Percentiles rank a stretch among this genome's conserved stretches.
phyloP scores from a whole-genome alignment of 2,329 filamentous ascomycete genomes.

The Teratosphaeria destructans region DNA sequence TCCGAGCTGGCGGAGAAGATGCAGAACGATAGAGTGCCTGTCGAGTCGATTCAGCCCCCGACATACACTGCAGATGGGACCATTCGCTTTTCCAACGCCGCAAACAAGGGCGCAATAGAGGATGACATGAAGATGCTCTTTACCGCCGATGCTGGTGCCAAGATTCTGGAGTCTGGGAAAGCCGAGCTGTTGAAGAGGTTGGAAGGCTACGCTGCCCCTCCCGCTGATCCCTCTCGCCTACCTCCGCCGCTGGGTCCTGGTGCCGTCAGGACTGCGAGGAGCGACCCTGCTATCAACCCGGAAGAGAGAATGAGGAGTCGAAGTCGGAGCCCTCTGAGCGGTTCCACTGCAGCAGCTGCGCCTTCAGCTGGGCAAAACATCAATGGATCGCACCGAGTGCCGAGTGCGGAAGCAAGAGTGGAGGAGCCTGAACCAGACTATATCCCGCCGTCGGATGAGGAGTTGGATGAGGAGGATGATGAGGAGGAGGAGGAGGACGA shows the following conservation, averaged over 20 bases:
- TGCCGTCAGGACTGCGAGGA: neutral
- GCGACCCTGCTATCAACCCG: neutral
- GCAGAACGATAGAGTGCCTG: neutral
- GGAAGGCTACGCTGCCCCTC: conserved; percentile 32
- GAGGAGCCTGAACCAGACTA: neutral
- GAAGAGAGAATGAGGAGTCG: conserved; percentile 13
- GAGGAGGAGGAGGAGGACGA: conserved; percentile 3
- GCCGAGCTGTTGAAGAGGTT: conserved; percentile 42
- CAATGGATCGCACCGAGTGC: neutral
- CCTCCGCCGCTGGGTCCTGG: neutral
- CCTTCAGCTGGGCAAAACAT: neutral
- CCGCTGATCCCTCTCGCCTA: neutral
- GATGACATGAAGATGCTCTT: conserved; percentile 42
- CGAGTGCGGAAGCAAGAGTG: neutral
- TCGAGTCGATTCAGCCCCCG: neutral
- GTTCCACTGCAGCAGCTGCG: neutral
- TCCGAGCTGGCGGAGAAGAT: neutral
- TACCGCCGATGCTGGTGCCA: conserved; percentile 37
- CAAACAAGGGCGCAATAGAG: conserved; percentile 7
- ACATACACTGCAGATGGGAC: neutral
- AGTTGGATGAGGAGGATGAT: neutral
- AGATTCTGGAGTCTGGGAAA: conserved; percentile 41
- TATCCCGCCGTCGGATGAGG: neutral
- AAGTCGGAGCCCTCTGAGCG: conserved; percentile 8
- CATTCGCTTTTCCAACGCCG: neutral